Evolutionary conservation across 305 asterid species (phyloP).

Genomic region (Fraxinus ornus): DNA sequence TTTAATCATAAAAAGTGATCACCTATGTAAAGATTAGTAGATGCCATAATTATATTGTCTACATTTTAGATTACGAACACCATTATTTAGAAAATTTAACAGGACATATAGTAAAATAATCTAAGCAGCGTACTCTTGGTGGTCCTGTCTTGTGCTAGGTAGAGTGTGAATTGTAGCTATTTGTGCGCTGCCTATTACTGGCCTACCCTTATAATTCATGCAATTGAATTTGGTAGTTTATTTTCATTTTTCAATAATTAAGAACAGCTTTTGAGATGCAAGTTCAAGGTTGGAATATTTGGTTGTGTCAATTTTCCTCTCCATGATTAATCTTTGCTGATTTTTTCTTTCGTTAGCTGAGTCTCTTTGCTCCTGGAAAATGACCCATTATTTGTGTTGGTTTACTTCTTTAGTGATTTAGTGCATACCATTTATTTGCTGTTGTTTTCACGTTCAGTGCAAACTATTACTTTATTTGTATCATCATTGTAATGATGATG

Average conservation of each 20-base stretch:
- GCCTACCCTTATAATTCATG: neutral
- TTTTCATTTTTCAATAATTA: neutral
- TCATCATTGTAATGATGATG: neutral
- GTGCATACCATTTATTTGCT: neutral
- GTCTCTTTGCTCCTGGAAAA: neutral
- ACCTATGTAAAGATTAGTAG: neutral
- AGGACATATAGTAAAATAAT: neutral
- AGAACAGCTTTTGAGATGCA: neutral
- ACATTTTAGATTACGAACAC: neutral
- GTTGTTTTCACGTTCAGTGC: neutral
- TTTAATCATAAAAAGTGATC: no score
- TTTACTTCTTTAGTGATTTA: neutral
- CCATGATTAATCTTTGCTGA: neutral
- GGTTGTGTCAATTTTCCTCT: neutral
- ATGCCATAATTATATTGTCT: neutral
- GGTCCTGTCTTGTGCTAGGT: neutral
- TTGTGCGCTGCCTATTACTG: neutral
- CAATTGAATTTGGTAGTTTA: neutral
- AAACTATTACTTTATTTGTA: neutral
- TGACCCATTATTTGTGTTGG: neutral
- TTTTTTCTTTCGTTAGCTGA: neutral
- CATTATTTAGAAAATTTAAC: neutral
- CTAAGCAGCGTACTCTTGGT: neutral
- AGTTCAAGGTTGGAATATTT: neutral
- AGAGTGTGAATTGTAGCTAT: neutral